Base-by-base conservation (phyloP, 2,329 filamentous ascomycete genomes). In the Cyclaneusma minus region DNA sequence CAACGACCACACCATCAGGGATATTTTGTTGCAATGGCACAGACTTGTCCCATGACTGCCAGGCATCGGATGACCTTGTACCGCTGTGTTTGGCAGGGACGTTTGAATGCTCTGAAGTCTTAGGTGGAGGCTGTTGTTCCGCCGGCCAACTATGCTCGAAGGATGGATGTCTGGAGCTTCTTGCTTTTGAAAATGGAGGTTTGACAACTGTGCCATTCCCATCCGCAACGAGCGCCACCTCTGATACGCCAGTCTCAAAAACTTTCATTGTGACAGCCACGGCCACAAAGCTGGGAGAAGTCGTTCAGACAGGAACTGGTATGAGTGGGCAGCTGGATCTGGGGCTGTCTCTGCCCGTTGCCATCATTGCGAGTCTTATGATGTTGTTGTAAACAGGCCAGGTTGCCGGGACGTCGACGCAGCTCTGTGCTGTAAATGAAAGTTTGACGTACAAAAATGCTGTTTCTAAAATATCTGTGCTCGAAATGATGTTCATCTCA, bases 11-110 rank as follows among this genome's bases (percentile, higher is more conserved):
- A 6, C 20, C 25, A 3, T 45, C 44, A 8, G 28, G 31, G 4
- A 40, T 45, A 10, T 37, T 37, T 17, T 47, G 44, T 24, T 47
- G 44, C 24, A 42, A 44, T 19, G 24, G 37, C 5, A 35, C 38
- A 10, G 13, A 20, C 5, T 23, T 34, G 7, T 7, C 30, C 15
- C 29, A 29, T 4, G 19, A 34, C 4, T 45, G 44, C 24, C 22
- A 32, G 28, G 29, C 32, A 6, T 29, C 36, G 6, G 22, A 29
- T 20, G 17, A 26, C 4, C 27, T 36, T 13, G 36, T 35, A 9
- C 41, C 42, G 16, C 31, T 33, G 22, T 45, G 42, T 29, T 22
- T 42, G 12, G 19, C 27, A 16, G 21, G 30, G 6, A 33, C 29
- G 7, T 28, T 35, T 13, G 33, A 43, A 28, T 47, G 44, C 24